Base-by-base conservation (phyloP, 257 asterid genomes). In the Rubia yunnanensis region DNA sequence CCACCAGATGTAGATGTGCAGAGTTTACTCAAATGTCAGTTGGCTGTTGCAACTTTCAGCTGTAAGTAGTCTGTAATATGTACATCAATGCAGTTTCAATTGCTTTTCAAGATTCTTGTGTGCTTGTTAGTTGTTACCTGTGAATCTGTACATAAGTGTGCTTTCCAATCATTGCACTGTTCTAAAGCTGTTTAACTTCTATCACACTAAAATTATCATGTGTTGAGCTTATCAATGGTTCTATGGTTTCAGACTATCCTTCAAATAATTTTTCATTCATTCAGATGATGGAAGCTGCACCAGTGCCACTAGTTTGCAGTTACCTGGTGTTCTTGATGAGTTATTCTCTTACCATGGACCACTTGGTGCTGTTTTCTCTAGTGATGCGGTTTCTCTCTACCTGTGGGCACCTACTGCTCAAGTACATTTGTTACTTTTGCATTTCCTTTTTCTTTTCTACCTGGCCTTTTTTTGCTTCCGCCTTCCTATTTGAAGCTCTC, bases 361-460 rank as follows among this genome's bases (percentile, higher is more conserved):
- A 69, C 91, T 92, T 50, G 99, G 99, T 20, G 74, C 94, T 60
- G 72, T 76, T 41, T 89, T 87, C 68, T 82, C 88, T 7, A 63
- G 77, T 39, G 80, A 86, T 49, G 79, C 82, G 56, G 68, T 87
- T 78, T 78, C 85, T 66, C 82, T 92, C 62, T 76, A 83, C 75
- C 88, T 89, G 31, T 92, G 97, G 99, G 97, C 99, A 59, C 97
- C 99, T 59, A 89, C 97, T 76, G 97, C 99, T 44, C 96, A 86
- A 84, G 99, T 84, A 71, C 73, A 74, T 68, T 54, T 71, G 48
- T 10, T 62, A 70, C 70, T 30, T 15, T 46, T 46, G 17, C n/a
- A n/a, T n/a, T n/a, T n/a, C n/a, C n/a, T n/a, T 35, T 64, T 64
- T 22, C 9, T 46, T 28, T 48, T 36, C 11, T 64, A 22, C 14